These are phyloP conservation scores for Tetrapyrgos nigripes DNA, from an alignment of 1,284 basidiomycete genomes.

Conservation along the genomic window DNA sequence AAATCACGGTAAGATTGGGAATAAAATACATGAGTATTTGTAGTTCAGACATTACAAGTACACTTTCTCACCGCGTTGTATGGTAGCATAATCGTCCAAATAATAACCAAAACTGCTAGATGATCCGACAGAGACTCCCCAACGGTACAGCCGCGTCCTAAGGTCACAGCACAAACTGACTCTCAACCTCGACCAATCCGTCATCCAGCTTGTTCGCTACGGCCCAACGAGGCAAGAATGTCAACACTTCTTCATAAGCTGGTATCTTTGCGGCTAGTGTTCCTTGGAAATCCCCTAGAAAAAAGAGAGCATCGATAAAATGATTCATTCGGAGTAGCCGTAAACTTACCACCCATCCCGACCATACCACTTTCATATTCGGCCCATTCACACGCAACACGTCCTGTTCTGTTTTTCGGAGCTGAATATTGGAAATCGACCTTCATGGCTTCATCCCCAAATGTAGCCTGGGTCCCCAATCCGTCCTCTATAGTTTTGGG, in stretches of 20 bases:
- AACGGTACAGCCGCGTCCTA: too few species aligned
- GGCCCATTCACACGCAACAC: constrained; percentile 72
- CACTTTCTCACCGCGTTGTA: too few species aligned
- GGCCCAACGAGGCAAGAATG: constrained; percentile 74
- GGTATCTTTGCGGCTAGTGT: constrained; percentile 58
- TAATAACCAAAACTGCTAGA: too few species aligned
- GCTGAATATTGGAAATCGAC: constrained; percentile 19
- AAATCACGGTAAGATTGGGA: too few species aligned
- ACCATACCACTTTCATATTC: constrained; percentile 68
- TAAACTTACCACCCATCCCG: constrained; percentile 38
- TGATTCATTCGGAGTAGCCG: not conserved
- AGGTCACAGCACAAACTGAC: constrained; percentile 49
- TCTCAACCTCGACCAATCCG: constrained; percentile 67
- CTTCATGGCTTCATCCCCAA: constrained; percentile 21
- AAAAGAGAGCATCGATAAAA: not conserved
- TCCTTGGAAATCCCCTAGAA: not conserved
- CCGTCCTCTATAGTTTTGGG: too few species aligned
- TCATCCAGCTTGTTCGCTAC: constrained; percentile 61
- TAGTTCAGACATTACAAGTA: too few species aligned
- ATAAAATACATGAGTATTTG: too few species aligned
- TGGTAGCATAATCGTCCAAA: too few species aligned
- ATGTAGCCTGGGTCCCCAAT: not conserved
- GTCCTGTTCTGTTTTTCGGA: constrained; percentile 41
- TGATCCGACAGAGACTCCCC: too few species aligned
- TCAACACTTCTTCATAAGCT: constrained; percentile 72